Evolutionary conservation across 2,329 filamentous ascomycete genomes (phyloP).

Genomic region (Grosmannia penicillata): DNA sequence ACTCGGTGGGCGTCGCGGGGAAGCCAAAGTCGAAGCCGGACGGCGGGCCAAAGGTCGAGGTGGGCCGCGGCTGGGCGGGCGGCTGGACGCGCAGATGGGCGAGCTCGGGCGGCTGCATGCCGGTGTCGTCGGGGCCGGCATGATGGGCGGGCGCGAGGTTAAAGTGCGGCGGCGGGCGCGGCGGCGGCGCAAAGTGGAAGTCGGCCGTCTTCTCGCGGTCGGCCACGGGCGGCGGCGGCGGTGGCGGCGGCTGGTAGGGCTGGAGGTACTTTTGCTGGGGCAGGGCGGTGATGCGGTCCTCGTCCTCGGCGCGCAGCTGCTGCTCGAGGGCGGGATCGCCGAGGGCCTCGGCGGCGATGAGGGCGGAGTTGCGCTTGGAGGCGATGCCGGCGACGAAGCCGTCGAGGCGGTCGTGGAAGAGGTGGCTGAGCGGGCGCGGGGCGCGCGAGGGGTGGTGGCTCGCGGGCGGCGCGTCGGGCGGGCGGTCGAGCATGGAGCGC

Average conservation of each 20-base stretch:
- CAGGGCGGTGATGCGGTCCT: constrained; percentile 72
- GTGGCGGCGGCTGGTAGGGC: constrained; percentile 28
- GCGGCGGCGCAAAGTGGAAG: constrained; percentile 44
- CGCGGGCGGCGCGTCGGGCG: no score
- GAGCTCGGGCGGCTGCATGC: constrained; percentile 32
- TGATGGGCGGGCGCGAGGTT: constrained; percentile 33
- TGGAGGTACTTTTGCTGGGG: constrained; percentile 54
- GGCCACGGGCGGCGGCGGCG: constrained; percentile 15
- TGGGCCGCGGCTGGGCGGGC: constrained; percentile 24
- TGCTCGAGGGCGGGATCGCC: constrained; percentile 67
- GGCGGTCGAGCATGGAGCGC: no score
- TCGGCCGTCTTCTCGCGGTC: constrained; percentile 19
- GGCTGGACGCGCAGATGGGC: constrained; percentile 32
- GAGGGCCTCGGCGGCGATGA: constrained; percentile 68
- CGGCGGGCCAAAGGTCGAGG: constrained; percentile 42
- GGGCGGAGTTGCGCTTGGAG: constrained; percentile 69
- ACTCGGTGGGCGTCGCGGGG: constrained; percentile 68
- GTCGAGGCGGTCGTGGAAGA: constrained; percentile 76
- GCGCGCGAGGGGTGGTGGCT: constrained; percentile 26
- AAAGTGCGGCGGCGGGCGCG: constrained; percentile 38
- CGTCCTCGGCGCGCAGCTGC: constrained; percentile 65
- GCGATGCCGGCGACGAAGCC: constrained; percentile 78
- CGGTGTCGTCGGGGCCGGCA: constrained; percentile 2
- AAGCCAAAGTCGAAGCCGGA: constrained; percentile 68
- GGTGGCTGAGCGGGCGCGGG: constrained; percentile 52